phyloP scores from a whole-genome alignment of 1,284 basidiomycete species.

The Tranzscheliella williamsii region DNA sequence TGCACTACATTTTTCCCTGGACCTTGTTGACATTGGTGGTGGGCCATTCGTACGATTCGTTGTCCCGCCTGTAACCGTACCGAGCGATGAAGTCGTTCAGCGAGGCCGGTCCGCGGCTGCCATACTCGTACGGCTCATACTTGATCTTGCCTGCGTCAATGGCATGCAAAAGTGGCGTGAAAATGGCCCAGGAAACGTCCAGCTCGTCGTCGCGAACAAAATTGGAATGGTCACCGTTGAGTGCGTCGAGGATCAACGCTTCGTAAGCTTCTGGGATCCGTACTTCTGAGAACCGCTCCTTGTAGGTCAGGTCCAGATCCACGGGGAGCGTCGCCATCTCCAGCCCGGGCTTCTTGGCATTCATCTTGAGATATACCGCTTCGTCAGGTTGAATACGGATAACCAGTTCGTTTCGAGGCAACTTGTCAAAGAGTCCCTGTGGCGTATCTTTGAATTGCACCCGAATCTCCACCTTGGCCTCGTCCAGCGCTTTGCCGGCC shows the following conservation, averaged over 20 bases:
- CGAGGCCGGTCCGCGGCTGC: conserved; percentile 50
- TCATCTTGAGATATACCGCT: conserved; percentile 57
- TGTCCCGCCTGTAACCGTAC: conserved; percentile 50
- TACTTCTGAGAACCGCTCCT: conserved; percentile 53
- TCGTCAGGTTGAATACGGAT: conserved; percentile 58
- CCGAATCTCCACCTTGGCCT: conserved; percentile 59
- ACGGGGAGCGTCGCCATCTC: conserved; percentile 44
- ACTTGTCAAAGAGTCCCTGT: conserved; percentile 36
- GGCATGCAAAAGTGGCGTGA: conserved; percentile 59
- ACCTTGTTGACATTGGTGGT: conserved; percentile 52
- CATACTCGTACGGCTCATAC: conserved; percentile 54
- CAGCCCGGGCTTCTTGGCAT: conserved; percentile 57
- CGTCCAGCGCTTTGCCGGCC: conserved; percentile 59
- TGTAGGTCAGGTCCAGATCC: conserved; percentile 55
- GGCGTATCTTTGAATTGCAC: conserved; percentile 56
- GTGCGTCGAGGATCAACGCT: conserved; percentile 59
- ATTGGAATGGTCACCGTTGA: conserved; percentile 61
- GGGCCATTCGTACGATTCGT: conserved; percentile 52
- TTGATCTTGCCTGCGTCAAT: conserved; percentile 58
- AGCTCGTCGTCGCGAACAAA: conserved; percentile 62
- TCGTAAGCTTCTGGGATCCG: conserved; percentile 61
- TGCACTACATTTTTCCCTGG: conserved; percentile 34
- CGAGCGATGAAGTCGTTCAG: conserved; percentile 53
- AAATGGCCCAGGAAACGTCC: conserved; percentile 60
- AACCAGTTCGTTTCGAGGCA: conserved; percentile 58